These are phyloP conservation scores for Exophiala sp. DNA, from an alignment of 2,329 filamentous ascomycete genomes.

Conservation along the genomic window DNA sequence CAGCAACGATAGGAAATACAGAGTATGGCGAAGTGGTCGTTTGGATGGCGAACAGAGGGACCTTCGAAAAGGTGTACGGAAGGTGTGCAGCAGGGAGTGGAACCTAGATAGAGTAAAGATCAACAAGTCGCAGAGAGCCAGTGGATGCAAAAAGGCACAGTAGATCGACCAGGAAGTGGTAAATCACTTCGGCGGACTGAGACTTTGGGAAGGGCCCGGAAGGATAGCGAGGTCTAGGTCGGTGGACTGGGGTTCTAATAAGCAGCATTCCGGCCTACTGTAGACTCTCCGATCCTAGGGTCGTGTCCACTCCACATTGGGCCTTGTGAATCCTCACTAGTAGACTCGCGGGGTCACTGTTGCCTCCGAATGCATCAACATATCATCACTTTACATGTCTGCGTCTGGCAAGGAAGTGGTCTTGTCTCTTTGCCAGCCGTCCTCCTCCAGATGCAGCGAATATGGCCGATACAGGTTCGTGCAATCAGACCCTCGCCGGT, in stretches of 20 bases:
- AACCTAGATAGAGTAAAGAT: neutral
- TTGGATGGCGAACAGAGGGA: neutral
- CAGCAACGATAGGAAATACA: neutral
- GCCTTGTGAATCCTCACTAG: neutral
- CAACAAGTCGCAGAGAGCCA: neutral
- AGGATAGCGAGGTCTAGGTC: neutral
- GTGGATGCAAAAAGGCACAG: neutral
- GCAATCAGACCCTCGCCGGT: neutral
- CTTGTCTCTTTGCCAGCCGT: neutral
- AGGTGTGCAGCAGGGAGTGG: neutral
- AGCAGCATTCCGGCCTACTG: too few species aligned
- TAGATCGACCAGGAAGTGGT: neutral
- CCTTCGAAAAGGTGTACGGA: neutral
- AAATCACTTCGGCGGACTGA: neutral
- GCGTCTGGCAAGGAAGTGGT: neutral
- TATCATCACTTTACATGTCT: neutral
- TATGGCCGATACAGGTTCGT: constrained; percentile 22
- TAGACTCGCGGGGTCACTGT: neutral
- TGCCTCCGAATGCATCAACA: neutral
- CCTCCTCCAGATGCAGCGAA: neutral
- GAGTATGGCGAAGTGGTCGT: neutral
- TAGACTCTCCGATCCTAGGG: too few species aligned
- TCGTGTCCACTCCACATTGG: too few species aligned
- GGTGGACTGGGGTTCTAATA: too few species aligned
- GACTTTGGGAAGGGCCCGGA: neutral